Percentiles rank a stretch among this genome's conserved stretches.
These are phyloP conservation scores for Phytophthora idaei DNA, from an alignment of 352 stramenopile genomes.

Conservation along the genomic window DNA sequence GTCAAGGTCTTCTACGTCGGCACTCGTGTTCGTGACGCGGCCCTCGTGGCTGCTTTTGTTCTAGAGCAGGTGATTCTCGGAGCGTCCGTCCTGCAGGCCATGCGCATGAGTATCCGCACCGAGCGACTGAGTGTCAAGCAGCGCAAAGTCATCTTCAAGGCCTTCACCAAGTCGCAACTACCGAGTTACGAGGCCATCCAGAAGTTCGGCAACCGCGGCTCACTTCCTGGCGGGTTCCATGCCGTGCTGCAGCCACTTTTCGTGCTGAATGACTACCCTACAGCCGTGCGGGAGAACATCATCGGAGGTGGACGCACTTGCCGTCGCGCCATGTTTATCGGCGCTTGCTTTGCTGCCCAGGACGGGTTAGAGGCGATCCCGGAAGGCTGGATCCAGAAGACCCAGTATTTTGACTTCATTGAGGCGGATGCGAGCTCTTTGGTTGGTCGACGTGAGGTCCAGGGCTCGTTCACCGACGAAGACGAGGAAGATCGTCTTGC, in stretches of 20 bases:
- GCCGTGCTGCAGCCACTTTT: conserved; percentile 81
- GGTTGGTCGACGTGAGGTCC: conserved; percentile 67
- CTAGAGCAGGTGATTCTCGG: conserved; percentile 83
- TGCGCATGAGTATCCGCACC: conserved; percentile 85
- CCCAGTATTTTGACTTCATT: conserved; percentile 84
- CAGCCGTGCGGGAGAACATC: conserved; percentile 83
- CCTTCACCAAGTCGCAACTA: conserved; percentile 83
- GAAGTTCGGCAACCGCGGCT: conserved; percentile 82
- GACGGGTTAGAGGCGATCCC: conserved; percentile 73
- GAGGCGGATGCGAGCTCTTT: conserved; percentile 74
- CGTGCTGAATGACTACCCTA: conserved; percentile 79
- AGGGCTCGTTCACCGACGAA: conserved; percentile 60
- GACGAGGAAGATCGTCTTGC: conserved; percentile 46
- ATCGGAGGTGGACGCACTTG: conserved; percentile 80
- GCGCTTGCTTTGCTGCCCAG: conserved; percentile 79
- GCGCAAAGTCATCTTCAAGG: conserved; percentile 86
- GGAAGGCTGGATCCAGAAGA: conserved; percentile 80
- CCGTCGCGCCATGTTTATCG: conserved; percentile 82
- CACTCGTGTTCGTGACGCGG: conserved; percentile 69
- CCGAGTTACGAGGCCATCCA: conserved; percentile 84
- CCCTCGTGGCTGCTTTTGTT: conserved; percentile 76
- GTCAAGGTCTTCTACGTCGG: conserved; percentile 84
- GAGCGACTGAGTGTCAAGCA: conserved; percentile 82
- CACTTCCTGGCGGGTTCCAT: conserved; percentile 70
- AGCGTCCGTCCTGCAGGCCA: conserved; percentile 75